Base-by-base conservation (phyloP, 495 filamentous ascomycete genomes). In the Neurospora hispaniola region DNA sequence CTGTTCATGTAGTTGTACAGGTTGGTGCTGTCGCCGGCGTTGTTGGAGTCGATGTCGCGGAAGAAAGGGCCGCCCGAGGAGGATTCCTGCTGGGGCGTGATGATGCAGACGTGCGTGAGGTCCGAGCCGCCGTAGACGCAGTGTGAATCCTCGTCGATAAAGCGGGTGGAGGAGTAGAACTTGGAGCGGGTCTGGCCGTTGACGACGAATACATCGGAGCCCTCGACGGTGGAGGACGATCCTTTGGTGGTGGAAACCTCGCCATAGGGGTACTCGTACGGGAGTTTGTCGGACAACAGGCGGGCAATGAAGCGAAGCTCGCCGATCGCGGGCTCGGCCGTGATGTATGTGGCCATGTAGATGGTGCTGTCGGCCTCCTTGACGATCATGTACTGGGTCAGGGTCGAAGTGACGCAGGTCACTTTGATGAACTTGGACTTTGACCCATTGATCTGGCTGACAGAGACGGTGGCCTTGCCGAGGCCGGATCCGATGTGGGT, bases 1-100 rank as follows among this genome's bases (percentile, higher is more conserved):
- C 85, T 87, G 81, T 90, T 90, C 89, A 91, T 91, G 79, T 91
- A 91, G 83, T 88, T 90, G 81, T 90, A 90, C 0, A 90, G 83
- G 48, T 87, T 86, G 11, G 86, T 89, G 68, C 84, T 86, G 7
- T 76, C 80, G 35, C 85, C 86, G 14, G 84, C 88, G 71, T 90
- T 88, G 81, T 91, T 91, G 69, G 83, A 78, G 75, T 91, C 84
- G 81, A 91, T 91, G 73, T 91, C 89, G 3, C 89, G 84, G 80
- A 85, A 86, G 84, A 90, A 91, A 20, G 87, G 87, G 1, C 87
- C 87, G 16, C 87, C 87, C 0, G 85, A 87, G 1, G 84, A 83
- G 2, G 82, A 84, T 76, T 89, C 87, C 12, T 84, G 84, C 46
- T 84, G 83, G 20, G 83, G 83, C 5, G 85, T 83, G 59, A 88